A percentile compares a stretch with the other conserved stretches of the same genome.
These are phyloP conservation scores for Mortierella sp. DNA, from an alignment of 371 early-diverging fungal species.

Conservation along the genomic window DNA sequence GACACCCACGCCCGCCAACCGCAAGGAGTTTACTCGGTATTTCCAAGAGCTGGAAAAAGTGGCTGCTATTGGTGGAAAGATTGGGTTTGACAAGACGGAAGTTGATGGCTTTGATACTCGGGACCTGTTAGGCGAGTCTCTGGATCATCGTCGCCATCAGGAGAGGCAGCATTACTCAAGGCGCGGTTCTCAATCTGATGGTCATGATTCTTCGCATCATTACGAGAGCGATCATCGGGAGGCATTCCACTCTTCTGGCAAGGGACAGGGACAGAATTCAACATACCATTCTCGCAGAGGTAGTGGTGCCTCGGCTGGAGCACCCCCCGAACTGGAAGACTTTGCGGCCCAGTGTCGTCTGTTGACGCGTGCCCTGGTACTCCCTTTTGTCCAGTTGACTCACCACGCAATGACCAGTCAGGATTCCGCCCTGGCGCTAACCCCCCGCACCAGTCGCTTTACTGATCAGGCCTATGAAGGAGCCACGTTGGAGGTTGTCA, in stretches of 20 bases:
- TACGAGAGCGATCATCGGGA: neutral
- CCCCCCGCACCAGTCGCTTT: conserved; percentile 30
- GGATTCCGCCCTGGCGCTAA: conserved; percentile 46
- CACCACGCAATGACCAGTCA: conserved; percentile 62
- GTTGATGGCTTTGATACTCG: neutral
- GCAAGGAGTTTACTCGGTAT: conserved; percentile 47
- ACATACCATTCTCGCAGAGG: conserved; percentile 14
- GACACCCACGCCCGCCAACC: conserved; percentile 10
- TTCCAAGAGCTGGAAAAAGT: conserved; percentile 54
- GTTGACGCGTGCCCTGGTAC: conserved; percentile 56
- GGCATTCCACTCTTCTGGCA: neutral
- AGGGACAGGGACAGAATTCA: conserved; percentile 2
- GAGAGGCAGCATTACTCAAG: neutral
- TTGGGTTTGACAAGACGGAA: conserved; percentile 31
- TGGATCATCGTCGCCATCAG: conserved; percentile 4
- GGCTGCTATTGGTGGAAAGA: conserved; percentile 41
- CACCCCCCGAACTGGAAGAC: conserved; percentile 59
- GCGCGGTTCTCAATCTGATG: neutral
- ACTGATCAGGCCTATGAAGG: conserved; percentile 24
- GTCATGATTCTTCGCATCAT: neutral
- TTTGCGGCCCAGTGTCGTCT: conserved; percentile 61
- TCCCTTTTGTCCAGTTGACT: conserved; percentile 60
- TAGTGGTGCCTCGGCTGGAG: conserved; percentile 3
- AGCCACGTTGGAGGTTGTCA: conserved; percentile 21
- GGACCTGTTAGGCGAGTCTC: conserved; percentile 1